Conservation (phyloP, 2,329 filamentous ascomycete genomes). For the Balansia obtecta region DNA sequence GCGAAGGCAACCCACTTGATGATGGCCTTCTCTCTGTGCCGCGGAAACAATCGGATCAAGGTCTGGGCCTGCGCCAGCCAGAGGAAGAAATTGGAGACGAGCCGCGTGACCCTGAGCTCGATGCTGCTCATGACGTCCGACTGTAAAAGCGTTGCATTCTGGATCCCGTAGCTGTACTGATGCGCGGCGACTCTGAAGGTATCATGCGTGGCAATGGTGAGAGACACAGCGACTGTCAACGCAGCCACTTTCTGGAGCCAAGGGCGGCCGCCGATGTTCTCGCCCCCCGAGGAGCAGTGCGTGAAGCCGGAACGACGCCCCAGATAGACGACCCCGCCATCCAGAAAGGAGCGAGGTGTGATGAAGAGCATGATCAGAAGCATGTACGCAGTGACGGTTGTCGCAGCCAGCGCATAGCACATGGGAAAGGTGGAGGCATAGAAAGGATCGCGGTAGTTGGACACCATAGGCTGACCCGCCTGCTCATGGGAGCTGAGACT, state of each 20-base stretch:
- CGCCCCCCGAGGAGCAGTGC: slow-evolving; percentile 62
- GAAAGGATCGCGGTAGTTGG: slow-evolving; percentile 73
- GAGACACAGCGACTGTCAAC: slow-evolving; percentile 63
- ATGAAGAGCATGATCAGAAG: slow-evolving; percentile 90
- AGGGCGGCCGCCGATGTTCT: slow-evolving; percentile 80
- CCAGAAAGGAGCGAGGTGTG: slow-evolving; percentile 85
- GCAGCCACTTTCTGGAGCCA: slow-evolving; percentile 83
- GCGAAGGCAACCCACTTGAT: slow-evolving; percentile 98
- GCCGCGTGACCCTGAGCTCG: slow-evolving; percentile 78
- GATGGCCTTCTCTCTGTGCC: slow-evolving; percentile 92
- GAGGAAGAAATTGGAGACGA: slow-evolving; percentile 91
- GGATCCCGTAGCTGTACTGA: slow-evolving; percentile 69
- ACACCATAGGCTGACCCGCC: slow-evolving; percentile 29
- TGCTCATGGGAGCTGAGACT: slow-evolving; percentile 17
- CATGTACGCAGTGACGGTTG: slow-evolving; percentile 83
- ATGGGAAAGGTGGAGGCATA: slow-evolving; percentile 89
- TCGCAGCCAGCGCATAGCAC: slow-evolving; percentile 82
- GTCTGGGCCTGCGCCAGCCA: slow-evolving; percentile 98
- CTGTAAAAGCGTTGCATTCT: slow-evolving; percentile 67
- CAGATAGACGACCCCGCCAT: slow-evolving; percentile 71
- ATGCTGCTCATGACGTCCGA: slow-evolving; percentile 68
- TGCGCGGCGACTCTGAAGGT: slow-evolving; percentile 74
- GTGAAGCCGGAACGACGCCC: slow-evolving; percentile 78
- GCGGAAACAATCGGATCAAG: slow-evolving; percentile 85
- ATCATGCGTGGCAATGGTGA: slow-evolving; percentile 87